Evolutionary conservation across 192 early-diverging fungal genomes (phyloP), one percentile per base, ranked within the genome.

Genomic region (Haplosporangium gracile): DNA sequence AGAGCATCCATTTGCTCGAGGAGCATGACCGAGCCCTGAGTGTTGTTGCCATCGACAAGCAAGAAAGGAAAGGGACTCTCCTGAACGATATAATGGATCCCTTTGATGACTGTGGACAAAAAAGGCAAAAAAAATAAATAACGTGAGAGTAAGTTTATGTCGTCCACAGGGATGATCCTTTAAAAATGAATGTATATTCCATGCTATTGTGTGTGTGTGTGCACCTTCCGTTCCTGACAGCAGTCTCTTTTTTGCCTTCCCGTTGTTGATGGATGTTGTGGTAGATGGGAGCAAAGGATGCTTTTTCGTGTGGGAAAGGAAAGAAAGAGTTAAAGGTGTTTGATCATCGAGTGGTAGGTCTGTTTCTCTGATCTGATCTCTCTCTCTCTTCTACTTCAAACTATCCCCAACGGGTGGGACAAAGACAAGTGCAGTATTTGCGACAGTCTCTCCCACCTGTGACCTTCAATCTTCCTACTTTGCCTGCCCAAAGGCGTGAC

Each of bases 21-120:
- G 82, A 70, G 32, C 72, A 70, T 45, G 82, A 74, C 0, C 77
- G 76, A 43, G 77, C 38, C 15, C 82, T 65, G 60, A 83, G 32
- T 26, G 82, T 34, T 29, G 82, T 68, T 32, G 82, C 75, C 82
- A 83, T 83, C 42, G 39, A 49, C 40, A 29, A 34, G 32, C 26
- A 13, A 32, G 26, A 57, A 65, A 32, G 26, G 26, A 57, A 65
- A 32, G 26, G 60, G 29, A 15, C 26, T 65, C 26, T 32, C 60
- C 60, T 65, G 26, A 13, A 29, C 26, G 26, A 63, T 65, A 29
- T 29, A 32, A 26, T 29, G 3, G 11, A 60, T 65, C 60, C 29
- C 60, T 65, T 34, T 65, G 11, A 65, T 32, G 26, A 15, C 26
- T 65, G 13, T 32, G 60, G 43, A 65, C 60, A 4, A 65, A 65